phyloP scores from a whole-genome alignment of 352 stramenopile species.

The Plasmopara halstedii region DNA sequence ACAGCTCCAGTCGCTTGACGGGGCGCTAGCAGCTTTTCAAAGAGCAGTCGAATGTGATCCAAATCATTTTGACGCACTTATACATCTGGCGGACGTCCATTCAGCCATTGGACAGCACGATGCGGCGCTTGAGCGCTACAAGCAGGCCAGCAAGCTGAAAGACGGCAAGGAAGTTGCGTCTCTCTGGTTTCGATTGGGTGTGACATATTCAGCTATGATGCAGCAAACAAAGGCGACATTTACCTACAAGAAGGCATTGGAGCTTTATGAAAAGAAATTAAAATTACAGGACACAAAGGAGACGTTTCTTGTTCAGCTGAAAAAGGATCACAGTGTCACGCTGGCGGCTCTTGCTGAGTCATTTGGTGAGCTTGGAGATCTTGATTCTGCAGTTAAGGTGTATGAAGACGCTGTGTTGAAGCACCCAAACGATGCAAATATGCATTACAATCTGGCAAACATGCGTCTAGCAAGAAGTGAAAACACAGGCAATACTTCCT shows the following conservation, averaged over 20 bases:
- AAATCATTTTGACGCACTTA: slow-evolving; percentile 37
- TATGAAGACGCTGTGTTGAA: slow-evolving; percentile 31
- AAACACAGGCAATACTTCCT: slow-evolving; percentile 6
- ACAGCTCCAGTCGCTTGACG: slow-evolving; percentile 46
- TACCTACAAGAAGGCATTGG: slow-evolving; percentile 28
- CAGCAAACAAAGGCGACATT: slow-evolving; percentile 27
- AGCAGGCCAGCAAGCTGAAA: slow-evolving; percentile 20
- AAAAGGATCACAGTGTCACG: slow-evolving; percentile 42
- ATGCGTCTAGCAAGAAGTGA: slow-evolving; percentile 49
- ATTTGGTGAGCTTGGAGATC: slow-evolving; percentile 43
- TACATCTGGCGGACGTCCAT: slow-evolving; percentile 41
- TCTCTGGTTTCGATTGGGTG: slow-evolving; percentile 45
- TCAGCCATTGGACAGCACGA: slow-evolving; percentile 22
- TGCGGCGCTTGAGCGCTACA: slow-evolving; percentile 33
- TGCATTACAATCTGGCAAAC: slow-evolving; percentile 64
- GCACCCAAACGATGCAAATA: slow-evolving; percentile 39
- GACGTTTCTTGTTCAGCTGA: slow-evolving; percentile 5
- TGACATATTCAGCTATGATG: slow-evolving; percentile 28
- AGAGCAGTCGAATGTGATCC: slow-evolving; percentile 32
- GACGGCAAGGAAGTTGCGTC: slow-evolving; percentile 34
- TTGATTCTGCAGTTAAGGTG: slow-evolving; percentile 37
- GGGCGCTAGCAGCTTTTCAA: slow-evolving; percentile 34
- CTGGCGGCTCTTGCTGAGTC: slow-evolving; percentile 47
- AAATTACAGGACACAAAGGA: slow-evolving; percentile 6
- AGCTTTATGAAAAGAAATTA: slow-evolving; percentile 19